Evolutionary conservation across 345 rosid species (phyloP), one percentile per base, ranked within the genome.

Genomic region (Eutrema heterophyllum): DNA sequence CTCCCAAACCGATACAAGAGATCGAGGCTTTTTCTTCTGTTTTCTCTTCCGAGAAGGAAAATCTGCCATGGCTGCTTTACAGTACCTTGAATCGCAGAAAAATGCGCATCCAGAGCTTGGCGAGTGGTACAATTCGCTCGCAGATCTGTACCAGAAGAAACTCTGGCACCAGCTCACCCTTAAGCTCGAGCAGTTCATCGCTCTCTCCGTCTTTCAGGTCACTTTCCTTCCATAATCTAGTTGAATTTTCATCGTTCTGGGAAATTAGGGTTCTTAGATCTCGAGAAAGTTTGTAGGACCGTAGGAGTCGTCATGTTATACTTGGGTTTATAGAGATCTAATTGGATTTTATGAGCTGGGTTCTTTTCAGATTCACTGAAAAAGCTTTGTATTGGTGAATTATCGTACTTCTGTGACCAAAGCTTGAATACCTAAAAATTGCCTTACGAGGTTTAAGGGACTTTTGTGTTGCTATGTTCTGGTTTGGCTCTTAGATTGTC

Each of bases 101-200:
- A 87, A 56, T 65, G 82, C 77, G 56, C 89, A 91, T 51, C 97
- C 97, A 1, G 98, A 94, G 80, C 86, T 87, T 8, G 83, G 74
- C 9, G 98, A 91, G 39, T 94, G 98, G 98, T 91, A 79, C 87
- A 91, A 87, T 82, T 76, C 93, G n/a, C 80, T 94, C n/a, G 89
- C 93, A 74, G 97, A 95, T 87, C 99, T 95, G 79, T 95, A 95
- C 78, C 89, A 90, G 84, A 87, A 81, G 86, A 95, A 92, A 87
- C 99, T 95, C 6, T 95, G 99, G 97, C 97, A 95, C 48, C 97
- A 95, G 81, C 97, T 95, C 80, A 87, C 97, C 78, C 83, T 88
- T 73, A 95, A 95, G 88, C 97, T 95, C 70, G 97, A 95, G 64
- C 96, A 90, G 81, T 92, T 95, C 84, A 86, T 92, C 55, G 79